Conservation (phyloP, 177 flowering plant genomes). For the Vitis hybrid region DNA sequence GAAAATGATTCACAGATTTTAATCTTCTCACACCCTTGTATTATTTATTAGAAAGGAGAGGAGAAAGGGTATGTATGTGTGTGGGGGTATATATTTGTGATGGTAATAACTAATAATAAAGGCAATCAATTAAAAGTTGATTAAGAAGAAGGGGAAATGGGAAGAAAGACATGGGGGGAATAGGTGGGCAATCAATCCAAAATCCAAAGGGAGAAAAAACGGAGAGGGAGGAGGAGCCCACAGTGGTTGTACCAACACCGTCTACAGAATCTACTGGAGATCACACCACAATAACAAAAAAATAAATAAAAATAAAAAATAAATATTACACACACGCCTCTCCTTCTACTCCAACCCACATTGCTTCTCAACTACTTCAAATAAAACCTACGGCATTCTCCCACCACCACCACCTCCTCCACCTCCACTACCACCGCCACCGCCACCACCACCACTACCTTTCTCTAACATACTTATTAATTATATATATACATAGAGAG, state of each 20-base stretch:
- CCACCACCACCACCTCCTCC: not conserved
- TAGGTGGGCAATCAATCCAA: constrained; percentile 28
- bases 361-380: constrained; percentile 27
- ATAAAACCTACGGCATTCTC: constrained; percentile 16
- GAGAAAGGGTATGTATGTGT: too few species aligned
- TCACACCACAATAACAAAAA: constrained; percentile 5
- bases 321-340: not conserved
- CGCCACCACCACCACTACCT: constrained; percentile 8
- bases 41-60: too few species aligned
- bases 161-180: constrained; percentile 12
- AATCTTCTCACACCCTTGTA: too few species aligned
- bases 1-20: too few species aligned
- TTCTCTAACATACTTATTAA: constrained; percentile 8
- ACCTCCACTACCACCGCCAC: not conserved
- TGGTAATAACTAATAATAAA: not conserved
- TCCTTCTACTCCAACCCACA: not conserved
- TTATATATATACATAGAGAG: constrained; percentile 1
- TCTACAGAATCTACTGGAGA: constrained; percentile 38
- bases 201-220: constrained; percentile 7
- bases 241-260: constrained; percentile 35
- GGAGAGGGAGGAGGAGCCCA: constrained; percentile 17
- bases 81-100: not conserved
- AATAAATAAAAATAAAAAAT: constrained; percentile 6
- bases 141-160: not conserved
- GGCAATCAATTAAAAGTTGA: constrained; percentile 1